These are phyloP conservation scores for Arxiozyma slooffiae DNA, from an alignment of 1,139 yeast species.

Conservation along the genomic window DNA sequence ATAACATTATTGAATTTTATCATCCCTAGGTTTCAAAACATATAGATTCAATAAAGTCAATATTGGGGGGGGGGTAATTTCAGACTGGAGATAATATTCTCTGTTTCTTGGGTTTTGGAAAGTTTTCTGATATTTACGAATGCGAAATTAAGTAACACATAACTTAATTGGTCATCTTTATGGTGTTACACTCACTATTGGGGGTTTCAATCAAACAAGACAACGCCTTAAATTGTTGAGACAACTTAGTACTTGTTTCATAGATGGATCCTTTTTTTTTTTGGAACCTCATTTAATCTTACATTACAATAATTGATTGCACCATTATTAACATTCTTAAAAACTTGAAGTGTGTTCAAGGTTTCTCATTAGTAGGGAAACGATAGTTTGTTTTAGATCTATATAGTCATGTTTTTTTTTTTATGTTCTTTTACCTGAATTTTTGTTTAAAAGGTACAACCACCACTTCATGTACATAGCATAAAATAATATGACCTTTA, in stretches of 20 bases:
- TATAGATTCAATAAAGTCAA: slow-evolving; percentile 19
- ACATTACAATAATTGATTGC: neutral
- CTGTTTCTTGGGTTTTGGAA: too few relatives aligned
- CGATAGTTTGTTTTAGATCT: neutral
- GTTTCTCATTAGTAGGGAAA: neutral
- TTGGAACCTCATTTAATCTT: neutral
- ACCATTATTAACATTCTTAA: neutral
- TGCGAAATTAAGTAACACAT: too few relatives aligned
- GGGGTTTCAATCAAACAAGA: neutral
- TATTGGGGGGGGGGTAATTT: slow-evolving; percentile 28
- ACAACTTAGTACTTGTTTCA: neutral
- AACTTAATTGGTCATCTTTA: neutral
- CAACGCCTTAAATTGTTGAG: neutral
- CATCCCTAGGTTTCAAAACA: slow-evolving; percentile 43
- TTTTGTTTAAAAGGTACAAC: neutral
- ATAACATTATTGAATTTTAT: slow-evolving; percentile 32
- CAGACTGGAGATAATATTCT: neutral
- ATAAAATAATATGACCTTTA: neutral
- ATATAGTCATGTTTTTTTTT: too few relatives aligned
- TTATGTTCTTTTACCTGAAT: too few relatives aligned
- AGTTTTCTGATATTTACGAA: too few relatives aligned
- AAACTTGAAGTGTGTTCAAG: neutral
- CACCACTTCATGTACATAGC: neutral
- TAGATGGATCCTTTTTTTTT: neutral
- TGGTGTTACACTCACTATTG: neutral